Evolutionary conservation across 352 stramenopile species (phyloP).

Genomic region (Lagenidium giganteum): DNA sequence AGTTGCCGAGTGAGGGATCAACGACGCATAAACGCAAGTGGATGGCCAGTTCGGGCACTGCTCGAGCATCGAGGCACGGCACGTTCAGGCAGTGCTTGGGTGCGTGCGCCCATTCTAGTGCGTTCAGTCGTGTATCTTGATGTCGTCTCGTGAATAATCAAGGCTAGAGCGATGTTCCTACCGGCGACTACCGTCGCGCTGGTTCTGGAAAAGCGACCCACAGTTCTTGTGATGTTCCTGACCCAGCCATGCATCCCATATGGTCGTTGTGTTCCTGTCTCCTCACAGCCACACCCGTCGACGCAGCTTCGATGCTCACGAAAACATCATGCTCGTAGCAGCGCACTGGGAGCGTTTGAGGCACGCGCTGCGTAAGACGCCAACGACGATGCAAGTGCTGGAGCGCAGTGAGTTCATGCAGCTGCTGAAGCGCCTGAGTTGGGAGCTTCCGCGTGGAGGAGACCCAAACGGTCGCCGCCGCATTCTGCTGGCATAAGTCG

Average conservation of each 20-base stretch:
- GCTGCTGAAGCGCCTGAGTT: neutral
- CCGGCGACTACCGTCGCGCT: constrained; percentile 4
- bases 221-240: constrained; percentile 10
- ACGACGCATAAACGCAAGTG: no score
- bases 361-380: neutral
- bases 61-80: no score
- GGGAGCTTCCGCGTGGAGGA: constrained; percentile 1
- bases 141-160: neutral
- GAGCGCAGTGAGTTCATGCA: neutral
- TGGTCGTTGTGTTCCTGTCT: neutral
- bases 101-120: no score
- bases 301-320: neutral
- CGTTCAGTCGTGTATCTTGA: no score
- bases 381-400: no score
- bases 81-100: no score
- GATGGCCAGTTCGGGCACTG: no score
- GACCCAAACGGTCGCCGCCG: no score
- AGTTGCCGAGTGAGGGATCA: no score
- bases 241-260: constrained; percentile 11
- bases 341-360: neutral
- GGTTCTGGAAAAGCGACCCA: constrained; percentile 8
- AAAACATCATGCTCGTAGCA: neutral
- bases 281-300: neutral
- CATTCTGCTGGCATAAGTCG: no score
- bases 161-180: constrained; percentile 9